These are phyloP conservation scores for Colletotrichum cuscutae DNA, from an alignment of 2,329 filamentous ascomycete species.

Conservation along the genomic window DNA sequence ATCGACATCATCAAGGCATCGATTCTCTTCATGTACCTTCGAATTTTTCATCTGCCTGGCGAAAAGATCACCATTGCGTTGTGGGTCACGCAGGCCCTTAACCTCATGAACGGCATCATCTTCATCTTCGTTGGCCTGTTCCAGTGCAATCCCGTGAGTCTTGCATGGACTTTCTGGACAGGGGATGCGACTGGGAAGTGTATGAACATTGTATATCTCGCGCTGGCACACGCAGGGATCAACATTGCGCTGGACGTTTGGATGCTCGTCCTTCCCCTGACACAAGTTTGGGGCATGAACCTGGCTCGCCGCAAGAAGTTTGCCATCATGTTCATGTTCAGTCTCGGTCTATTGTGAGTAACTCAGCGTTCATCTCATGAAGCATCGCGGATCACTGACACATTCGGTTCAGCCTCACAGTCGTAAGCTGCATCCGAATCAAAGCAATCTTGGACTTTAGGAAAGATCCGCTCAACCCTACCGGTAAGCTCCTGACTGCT, in stretches of 20 bases:
- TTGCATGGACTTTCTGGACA: slow-evolving; percentile 22
- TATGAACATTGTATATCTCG: neutral
- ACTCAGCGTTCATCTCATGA: rapidly evolving
- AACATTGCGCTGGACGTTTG: slow-evolving; percentile 24
- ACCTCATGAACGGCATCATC: slow-evolving; percentile 2
- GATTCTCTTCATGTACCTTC: slow-evolving; percentile 31
- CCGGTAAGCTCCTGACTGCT: neutral
- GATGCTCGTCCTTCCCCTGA: slow-evolving; percentile 18
- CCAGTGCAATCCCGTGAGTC: slow-evolving; percentile 12
- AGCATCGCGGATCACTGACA: neutral
- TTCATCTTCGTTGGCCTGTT: slow-evolving; percentile 12
- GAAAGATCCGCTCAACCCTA: slow-evolving; percentile 11
- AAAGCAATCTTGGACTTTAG: slow-evolving; percentile 8
- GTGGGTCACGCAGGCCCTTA: neutral
- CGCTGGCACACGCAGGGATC: slow-evolving; percentile 9
- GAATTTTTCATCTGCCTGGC: slow-evolving; percentile 25
- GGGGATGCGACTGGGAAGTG: slow-evolving; percentile 18
- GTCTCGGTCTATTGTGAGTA: slow-evolving; percentile 27
- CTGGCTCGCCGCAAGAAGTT: slow-evolving; percentile 17
- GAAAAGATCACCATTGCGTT: slow-evolving; percentile 24
- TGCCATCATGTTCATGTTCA: slow-evolving; percentile 19
- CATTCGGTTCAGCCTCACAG: neutral
- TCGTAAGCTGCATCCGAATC: slow-evolving; percentile 7
- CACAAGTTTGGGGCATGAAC: slow-evolving; percentile 23
- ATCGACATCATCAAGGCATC: slow-evolving; percentile 29